phyloP scores from a whole-genome alignment of 2,329 filamentous ascomycete species.

The Colletotrichum aenigma region DNA sequence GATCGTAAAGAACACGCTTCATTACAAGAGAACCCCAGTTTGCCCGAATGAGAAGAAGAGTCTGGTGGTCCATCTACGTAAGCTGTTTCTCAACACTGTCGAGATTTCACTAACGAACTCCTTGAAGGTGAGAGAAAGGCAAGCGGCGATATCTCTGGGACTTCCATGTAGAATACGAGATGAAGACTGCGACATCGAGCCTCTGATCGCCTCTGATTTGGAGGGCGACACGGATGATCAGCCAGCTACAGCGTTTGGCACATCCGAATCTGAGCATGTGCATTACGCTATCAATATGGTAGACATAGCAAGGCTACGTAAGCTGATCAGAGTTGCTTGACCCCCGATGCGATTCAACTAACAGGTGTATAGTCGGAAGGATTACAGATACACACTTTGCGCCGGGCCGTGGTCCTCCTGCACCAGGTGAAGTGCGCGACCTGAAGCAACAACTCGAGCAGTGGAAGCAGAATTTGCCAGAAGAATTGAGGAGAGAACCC shows the following conservation, averaged over 20 bases:
- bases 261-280: conserved; percentile 35
- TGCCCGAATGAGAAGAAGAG: conserved; percentile 45
- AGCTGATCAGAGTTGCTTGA: neutral
- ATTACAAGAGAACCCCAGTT: conserved; percentile 10
- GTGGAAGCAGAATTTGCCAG: conserved; percentile 37
- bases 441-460: conserved; percentile 34
- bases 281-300: conserved; percentile 42
- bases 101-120: neutral
- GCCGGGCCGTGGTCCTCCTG: conserved; percentile 33
- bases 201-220: conserved; percentile 32
- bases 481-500: conserved; percentile 29
- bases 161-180: conserved; percentile 41
- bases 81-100: neutral
- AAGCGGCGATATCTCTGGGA: conserved; percentile 39
- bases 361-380: conserved; percentile 28
- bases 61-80: conserved; percentile 59
- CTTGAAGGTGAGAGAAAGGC: conserved; percentile 36
- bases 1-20: neutral
- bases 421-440: conserved; percentile 28
- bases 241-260: conserved; percentile 29
- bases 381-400: conserved; percentile 41
- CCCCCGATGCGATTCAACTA: neutral
- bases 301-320: conserved; percentile 37
- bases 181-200: conserved; percentile 43
- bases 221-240: conserved; percentile 29